Evolutionary conservation across 768 basidiomycete genomes (phyloP).

Genomic region (Tylopilus felleus): DNA sequence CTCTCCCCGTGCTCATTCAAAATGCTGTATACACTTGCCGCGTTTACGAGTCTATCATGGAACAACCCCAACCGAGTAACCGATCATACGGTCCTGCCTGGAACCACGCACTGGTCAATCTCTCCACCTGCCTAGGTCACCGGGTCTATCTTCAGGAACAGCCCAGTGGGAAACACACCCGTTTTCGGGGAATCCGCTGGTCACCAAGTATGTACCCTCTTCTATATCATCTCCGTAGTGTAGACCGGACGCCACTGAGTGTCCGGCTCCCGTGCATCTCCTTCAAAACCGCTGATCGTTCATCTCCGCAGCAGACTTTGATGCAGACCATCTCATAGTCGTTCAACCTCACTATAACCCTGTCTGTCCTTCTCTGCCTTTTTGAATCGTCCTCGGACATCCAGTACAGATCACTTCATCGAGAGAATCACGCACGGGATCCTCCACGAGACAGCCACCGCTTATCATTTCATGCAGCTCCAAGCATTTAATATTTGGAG

Average conservation of each 20-base stretch:
- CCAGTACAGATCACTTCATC: too few relatives aligned
- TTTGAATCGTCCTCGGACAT: not conserved
- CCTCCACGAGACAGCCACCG: not conserved
- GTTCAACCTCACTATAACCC: not conserved
- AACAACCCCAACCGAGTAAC: too few relatives aligned
- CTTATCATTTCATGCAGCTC: not conserved
- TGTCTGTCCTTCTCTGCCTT: not conserved
- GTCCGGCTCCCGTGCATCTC: not conserved
- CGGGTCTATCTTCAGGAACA: not conserved
- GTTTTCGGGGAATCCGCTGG: not conserved
- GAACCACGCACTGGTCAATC: too few relatives aligned
- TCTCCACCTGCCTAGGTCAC: too few relatives aligned
- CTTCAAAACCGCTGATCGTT: not conserved
- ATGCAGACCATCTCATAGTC: too few relatives aligned
- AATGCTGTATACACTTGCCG: too few relatives aligned
- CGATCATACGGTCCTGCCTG: too few relatives aligned
- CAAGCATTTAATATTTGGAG: not conserved
- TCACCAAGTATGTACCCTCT: too few relatives aligned
- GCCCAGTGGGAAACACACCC: not conserved
- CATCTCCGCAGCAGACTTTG: not conserved
- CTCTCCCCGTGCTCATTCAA: too few relatives aligned
- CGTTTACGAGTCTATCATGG: too few relatives aligned
- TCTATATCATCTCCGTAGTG: not conserved
- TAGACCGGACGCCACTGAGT: not conserved
- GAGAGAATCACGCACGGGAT: not conserved